Percentiles rank a stretch among this genome's conserved stretches.
These are phyloP conservation scores for Flaveria robusta DNA, from an alignment of 129 eudicot species.

Conservation along the genomic window DNA sequence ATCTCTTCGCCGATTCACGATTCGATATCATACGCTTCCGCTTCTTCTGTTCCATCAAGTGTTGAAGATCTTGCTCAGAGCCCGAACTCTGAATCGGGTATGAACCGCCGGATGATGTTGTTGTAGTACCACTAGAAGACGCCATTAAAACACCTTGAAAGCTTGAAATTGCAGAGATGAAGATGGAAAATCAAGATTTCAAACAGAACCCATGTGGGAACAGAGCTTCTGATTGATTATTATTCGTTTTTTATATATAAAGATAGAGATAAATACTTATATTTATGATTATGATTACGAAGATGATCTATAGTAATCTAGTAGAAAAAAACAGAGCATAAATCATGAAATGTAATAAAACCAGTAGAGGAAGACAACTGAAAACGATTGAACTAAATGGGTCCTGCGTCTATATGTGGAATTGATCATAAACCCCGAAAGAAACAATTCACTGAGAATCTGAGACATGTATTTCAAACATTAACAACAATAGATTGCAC, in stretches of 20 bases:
- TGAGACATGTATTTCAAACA: conserved; percentile 93
- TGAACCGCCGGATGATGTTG: conserved; percentile 6
- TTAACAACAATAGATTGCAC: conserved; percentile 53
- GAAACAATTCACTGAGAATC: conserved; percentile 80
- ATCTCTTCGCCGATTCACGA: conserved; percentile 90
- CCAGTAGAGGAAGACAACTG: conserved; percentile 98
- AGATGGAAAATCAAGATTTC: not conserved
- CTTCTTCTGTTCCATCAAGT: conserved; percentile 66
- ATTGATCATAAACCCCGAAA: conserved; percentile 94
- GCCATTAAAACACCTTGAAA: conserved; percentile 43
- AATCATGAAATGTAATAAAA: conserved; percentile 80
- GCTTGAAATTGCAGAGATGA: no score
- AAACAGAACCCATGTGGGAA: not conserved
- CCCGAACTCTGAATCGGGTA: conserved; percentile 35
- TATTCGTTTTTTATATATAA: not conserved
- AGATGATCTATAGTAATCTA: conserved; percentile 10
- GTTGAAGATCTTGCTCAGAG: conserved; percentile 61
- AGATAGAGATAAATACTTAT: not conserved
- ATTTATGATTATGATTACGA: not conserved
- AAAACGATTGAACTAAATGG: conserved; percentile 94
- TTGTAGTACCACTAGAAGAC: conserved; percentile 59
- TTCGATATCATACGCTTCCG: conserved; percentile 84
- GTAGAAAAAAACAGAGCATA: not conserved
- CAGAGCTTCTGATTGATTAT: not conserved
- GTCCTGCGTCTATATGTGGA: conserved; percentile 92